These are phyloP conservation scores for Neoboletus brunneissimus DNA, from an alignment of 768 basidiomycete genomes.

Conservation along the genomic window DNA sequence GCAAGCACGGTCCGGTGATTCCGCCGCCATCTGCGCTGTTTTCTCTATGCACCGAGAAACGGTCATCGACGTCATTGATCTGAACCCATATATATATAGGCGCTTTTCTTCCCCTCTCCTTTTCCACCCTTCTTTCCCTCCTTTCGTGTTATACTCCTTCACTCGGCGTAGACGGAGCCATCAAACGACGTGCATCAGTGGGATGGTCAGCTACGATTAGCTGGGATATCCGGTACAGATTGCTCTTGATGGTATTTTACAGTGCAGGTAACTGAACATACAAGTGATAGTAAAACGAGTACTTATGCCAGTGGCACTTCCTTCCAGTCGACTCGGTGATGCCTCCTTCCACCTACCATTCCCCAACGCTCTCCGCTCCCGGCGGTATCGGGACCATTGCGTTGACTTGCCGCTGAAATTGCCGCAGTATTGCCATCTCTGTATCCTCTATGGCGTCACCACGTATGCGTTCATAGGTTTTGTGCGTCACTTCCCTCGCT, in stretches of 20 bases:
- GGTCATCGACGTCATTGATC: not conserved
- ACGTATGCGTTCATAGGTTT: not conserved
- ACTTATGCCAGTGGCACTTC: not conserved
- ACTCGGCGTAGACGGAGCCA: not conserved
- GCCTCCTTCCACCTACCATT: not conserved
- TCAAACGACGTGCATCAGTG: too few relatives aligned
- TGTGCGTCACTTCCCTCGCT: conserved; percentile 2
- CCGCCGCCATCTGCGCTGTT: too few relatives aligned
- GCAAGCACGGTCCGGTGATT: not conserved
- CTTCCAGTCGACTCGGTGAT: too few relatives aligned
- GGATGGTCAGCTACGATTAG: too few relatives aligned
- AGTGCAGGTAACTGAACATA: not conserved
- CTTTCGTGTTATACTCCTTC: not conserved
- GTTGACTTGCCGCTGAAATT: not conserved
- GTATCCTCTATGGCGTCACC: not conserved
- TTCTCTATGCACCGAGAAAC: not conserved
- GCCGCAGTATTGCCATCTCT: not conserved
- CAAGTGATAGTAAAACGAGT: not conserved
- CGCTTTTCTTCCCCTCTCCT: not conserved
- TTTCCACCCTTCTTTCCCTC: not conserved
- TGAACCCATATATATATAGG: not conserved
- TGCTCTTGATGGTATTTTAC: not conserved
- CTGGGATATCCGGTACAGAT: not conserved
- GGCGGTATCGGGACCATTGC: not conserved
- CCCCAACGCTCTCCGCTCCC: not conserved